Evolutionary conservation across 2,329 filamentous ascomycete species (phyloP).

Genomic region (Cercospora nicotianae): DNA sequence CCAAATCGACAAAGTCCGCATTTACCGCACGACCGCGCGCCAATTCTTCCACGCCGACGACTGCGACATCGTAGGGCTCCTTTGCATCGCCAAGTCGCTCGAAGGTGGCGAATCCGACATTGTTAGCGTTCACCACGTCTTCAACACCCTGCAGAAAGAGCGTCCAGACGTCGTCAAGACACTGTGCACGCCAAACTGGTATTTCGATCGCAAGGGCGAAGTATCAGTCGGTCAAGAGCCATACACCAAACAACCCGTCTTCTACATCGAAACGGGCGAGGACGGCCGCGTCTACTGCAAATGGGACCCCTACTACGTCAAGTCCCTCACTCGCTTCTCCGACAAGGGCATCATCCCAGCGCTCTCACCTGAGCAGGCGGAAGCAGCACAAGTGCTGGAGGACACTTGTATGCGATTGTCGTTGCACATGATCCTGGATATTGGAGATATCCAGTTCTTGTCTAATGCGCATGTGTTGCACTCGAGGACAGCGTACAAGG

Average conservation of each 20-base stretch:
- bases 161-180: slow-evolving; percentile 75
- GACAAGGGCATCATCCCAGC: slow-evolving; percentile 71
- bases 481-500: slow-evolving; percentile 76
- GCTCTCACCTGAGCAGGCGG: slow-evolving; percentile 66
- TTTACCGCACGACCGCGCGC: slow-evolving; percentile 82
- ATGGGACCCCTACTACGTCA: slow-evolving; percentile 89
- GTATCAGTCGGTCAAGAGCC: slow-evolving; percentile 67
- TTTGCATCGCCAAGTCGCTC: slow-evolving; percentile 75
- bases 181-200: slow-evolving; percentile 78
- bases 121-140: slow-evolving; percentile 74
- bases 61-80: slow-evolving; percentile 75
- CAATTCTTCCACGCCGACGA: slow-evolving; percentile 88
- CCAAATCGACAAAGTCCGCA: slow-evolving; percentile 82
- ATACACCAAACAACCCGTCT: slow-evolving; percentile 50
- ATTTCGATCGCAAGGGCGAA: slow-evolving; percentile 90
- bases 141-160: slow-evolving; percentile 73
- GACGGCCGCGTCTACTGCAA: slow-evolving; percentile 74
- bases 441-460: slow-evolving; percentile 86
- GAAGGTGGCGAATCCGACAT: slow-evolving; percentile 85
- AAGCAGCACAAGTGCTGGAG: slow-evolving; percentile 70
- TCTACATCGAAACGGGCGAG: slow-evolving; percentile 76
- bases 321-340: slow-evolving; percentile 70
- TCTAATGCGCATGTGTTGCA: slow-evolving; percentile 79
- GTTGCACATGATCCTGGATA: slow-evolving; percentile 81
- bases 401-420: slow-evolving; percentile 70